A percentile compares a stretch with the other conserved stretches of the same genome.
Conservation (phyloP, 768 basidiomycete genomes). For the Termitomyces sp. region DNA sequence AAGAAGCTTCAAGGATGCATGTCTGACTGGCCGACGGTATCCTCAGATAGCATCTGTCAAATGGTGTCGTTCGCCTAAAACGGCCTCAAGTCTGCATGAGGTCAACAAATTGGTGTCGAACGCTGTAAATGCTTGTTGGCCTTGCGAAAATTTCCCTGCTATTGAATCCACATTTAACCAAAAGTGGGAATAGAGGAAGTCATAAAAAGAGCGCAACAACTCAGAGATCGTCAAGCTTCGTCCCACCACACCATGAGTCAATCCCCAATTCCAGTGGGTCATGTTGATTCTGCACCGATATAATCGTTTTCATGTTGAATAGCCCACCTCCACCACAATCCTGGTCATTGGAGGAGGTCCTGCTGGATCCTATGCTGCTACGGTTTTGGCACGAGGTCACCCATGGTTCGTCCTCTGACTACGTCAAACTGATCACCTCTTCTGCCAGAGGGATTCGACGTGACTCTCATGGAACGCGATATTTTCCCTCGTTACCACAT, state of each 20-base stretch:
- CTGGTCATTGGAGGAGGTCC: constrained; percentile 41
- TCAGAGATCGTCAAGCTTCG: not conserved
- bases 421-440: constrained; percentile 15
- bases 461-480: constrained; percentile 43
- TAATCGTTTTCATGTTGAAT: not conserved
- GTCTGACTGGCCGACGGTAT: too few relatives aligned
- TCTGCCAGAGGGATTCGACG: constrained; percentile 32
- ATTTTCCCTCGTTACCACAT: constrained; percentile 44
- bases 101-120: too few relatives aligned
- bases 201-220: not conserved
- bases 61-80: too few relatives aligned
- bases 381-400: constrained; percentile 38
- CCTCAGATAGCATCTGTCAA: too few relatives aligned
- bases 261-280: not conserved
- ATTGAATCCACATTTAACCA: too few relatives aligned
- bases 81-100: too few relatives aligned
- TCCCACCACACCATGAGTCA: not conserved
- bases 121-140: too few relatives aligned
- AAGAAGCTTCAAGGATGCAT: too few relatives aligned
- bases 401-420: constrained; percentile 13
- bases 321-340: constrained; percentile 23
- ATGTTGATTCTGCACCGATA: not conserved
- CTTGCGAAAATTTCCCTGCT: too few relatives aligned
- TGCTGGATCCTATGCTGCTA: constrained; percentile 40
- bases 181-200: too few relatives aligned